Base-by-base conservation (phyloP, 345 rosid species). In the Syzygium aqueum region DNA sequence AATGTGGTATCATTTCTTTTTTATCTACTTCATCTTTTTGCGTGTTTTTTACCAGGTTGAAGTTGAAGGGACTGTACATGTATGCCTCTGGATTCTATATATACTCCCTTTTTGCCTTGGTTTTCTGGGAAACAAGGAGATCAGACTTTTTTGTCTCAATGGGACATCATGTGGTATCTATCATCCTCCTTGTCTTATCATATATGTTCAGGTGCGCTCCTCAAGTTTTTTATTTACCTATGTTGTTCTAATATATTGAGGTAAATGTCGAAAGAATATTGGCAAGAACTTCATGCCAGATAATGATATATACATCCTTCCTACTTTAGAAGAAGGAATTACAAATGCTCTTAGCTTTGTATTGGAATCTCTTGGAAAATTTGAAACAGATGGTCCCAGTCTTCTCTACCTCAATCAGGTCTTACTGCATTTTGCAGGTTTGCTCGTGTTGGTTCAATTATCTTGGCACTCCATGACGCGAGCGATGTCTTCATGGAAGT, bases 101-200 rank as follows among this genome's bases (percentile, higher is more conserved):
- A 51, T 97, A 96, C 88, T 94, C 97, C 17, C 89, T 94, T 83
- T 94, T 95, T 85, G 97, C 99, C 89, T 86, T 97, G 92, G 56
- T 95, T 13, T 94, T 96, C 63, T 97, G 98, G 99, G 99, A 97
- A 88, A 96, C 98, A 0, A 93, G 95, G 88, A 94, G 97, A 83
- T 92, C 93, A 7, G 98, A 95, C 90, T 94, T 95, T 86, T 87
- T 86, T 37, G 93, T 95, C 85, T 94, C 98, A 67, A 95, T 96
- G 98, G 90, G 89, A 85, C 98, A 96, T 92, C 98, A 96, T 86
- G 85, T 97, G 21, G 91, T 93, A 19, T 91, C 94, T 37, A 86
- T 93, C 27, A 65, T 88, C 84, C 99, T 96, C 84, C 88, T 94
- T 46, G 90, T 90, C 33, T 88, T 94, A 85, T 97, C 99, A 84